Evolutionary conservation across 1,139 yeast genomes (phyloP).

Genomic region (Casaregolazyma suthepensis): DNA sequence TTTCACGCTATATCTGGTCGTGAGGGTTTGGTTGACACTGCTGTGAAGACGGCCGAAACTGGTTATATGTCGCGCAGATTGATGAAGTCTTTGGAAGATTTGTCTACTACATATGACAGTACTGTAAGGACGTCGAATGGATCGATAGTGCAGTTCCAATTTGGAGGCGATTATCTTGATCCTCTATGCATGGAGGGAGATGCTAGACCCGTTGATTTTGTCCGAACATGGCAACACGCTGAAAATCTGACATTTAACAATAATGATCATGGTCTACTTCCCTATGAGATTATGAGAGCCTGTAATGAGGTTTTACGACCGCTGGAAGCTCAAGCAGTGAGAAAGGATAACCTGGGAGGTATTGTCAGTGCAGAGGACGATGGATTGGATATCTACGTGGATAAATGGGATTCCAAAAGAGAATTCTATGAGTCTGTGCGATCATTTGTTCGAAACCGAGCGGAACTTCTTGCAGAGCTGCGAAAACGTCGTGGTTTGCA

Average conservation of each 20-base stretch:
- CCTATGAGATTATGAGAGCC: conserved; percentile 58
- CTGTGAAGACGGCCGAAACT: conserved; percentile 98
- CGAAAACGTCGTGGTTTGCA: conserved; percentile 52
- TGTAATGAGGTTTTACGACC: conserved; percentile 56
- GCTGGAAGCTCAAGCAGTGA: conserved; percentile 49
- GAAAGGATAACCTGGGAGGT: conserved; percentile 73
- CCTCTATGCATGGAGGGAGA: conserved; percentile 99
- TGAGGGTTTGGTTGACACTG: conserved; percentile 99
- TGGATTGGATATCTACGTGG: conserved; percentile 42
- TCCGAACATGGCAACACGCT: conserved; percentile 93
- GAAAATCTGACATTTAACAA: conserved; percentile 60
- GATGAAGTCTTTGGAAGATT: conserved; percentile 96
- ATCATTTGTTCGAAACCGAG: conserved; percentile 53
- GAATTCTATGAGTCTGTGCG: conserved; percentile 71
- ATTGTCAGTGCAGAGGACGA: conserved; percentile 39
- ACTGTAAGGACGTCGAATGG: conserved; percentile 94
- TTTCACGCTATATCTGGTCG: conserved; percentile 99
- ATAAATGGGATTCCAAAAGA: conserved; percentile 81
- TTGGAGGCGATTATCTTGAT: conserved; percentile 98
- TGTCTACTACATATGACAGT: conserved; percentile 87
- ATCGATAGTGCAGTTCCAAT: conserved; percentile 95
- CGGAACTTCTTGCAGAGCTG: conserved; percentile 48
- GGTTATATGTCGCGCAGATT: conserved; percentile 99
- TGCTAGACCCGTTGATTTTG: conserved; percentile 90
- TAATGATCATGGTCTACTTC: conserved; percentile 54